A percentile compares a stretch with the other conserved stretches of the same genome.
Conservation (phyloP, 2,329 filamentous ascomycete genomes). For the Claviceps arundinis region DNA sequence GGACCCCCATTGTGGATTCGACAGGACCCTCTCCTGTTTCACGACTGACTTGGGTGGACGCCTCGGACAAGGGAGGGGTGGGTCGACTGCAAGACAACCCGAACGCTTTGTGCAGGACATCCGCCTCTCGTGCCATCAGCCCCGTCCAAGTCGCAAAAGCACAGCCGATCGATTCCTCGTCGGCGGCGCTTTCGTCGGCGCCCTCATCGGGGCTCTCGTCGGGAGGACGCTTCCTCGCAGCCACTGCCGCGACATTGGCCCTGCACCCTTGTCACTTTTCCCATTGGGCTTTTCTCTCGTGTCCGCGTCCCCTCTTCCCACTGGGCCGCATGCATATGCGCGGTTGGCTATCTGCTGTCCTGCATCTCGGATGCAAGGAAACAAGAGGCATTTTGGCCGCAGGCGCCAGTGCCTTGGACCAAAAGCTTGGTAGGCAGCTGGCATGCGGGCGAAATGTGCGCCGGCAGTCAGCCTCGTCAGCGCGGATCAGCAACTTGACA, state of each 20-base stretch:
- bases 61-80: slow-evolving; percentile 6
- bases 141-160: neutral
- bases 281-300: neutral
- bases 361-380: neutral
- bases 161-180: neutral
- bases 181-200: neutral
- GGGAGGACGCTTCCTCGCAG: neutral
- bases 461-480: neutral
- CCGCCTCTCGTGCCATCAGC: slow-evolving; percentile 1
- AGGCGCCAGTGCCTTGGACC: neutral
- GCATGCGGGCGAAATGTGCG: neutral
- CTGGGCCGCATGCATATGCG: neutral
- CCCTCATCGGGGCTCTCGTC: neutral
- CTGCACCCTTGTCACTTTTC: neutral
- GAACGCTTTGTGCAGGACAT: neutral
- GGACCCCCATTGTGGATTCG: slow-evolving; percentile 9
- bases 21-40: slow-evolving; percentile 11
- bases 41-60: slow-evolving; percentile 10
- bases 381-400: neutral
- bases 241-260: neutral
- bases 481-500: neutral
- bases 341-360: neutral
- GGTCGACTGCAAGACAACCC: slow-evolving; percentile 1
- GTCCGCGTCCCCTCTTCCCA: neutral
- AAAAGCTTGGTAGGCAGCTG: neutral